Percentiles rank a stretch among this genome's conserved stretches.
phyloP scores from a whole-genome alignment of 257 asterid species.

The Solanum rostratum region DNA sequence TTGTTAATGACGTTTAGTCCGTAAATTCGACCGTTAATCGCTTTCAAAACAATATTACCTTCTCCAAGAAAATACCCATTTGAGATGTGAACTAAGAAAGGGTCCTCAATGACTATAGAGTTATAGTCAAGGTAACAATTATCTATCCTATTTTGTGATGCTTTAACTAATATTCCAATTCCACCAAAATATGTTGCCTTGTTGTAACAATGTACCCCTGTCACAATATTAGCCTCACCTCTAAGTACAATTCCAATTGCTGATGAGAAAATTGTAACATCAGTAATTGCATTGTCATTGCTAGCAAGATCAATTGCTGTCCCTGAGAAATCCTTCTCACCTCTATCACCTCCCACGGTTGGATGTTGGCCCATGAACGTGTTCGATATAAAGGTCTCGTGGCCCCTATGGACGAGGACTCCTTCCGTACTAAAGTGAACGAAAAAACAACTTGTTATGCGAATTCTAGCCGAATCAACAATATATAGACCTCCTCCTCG shows the following conservation, averaged over 20 bases:
- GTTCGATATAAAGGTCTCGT: conserved; percentile 39
- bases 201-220: conserved; percentile 49
- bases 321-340: conserved; percentile 28
- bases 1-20: conserved; percentile 38
- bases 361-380: conserved; percentile 58
- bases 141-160: conserved; percentile 40
- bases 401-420: conserved; percentile 36
- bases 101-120: conserved; percentile 44
- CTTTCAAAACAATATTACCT: conserved; percentile 39
- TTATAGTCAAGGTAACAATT: conserved; percentile 41
- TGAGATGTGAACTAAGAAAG: conserved; percentile 27
- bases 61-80: conserved; percentile 49
- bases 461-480: conserved; percentile 36
- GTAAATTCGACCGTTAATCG: conserved; percentile 27
- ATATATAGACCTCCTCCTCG: conserved; percentile 44
- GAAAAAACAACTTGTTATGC: conserved; percentile 31
- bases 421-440: conserved; percentile 42
- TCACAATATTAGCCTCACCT: conserved; percentile 42
- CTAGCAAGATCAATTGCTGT: conserved; percentile 47
- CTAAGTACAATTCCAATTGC: conserved; percentile 29
- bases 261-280: conserved; percentile 47
- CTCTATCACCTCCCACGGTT: conserved; percentile 36
- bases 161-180: conserved; percentile 34
- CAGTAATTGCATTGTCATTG: conserved; percentile 44
- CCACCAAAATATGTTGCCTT: conserved; percentile 53